Conservation (phyloP, 306 rosid genomes). For the Corylus heterophylla region DNA sequence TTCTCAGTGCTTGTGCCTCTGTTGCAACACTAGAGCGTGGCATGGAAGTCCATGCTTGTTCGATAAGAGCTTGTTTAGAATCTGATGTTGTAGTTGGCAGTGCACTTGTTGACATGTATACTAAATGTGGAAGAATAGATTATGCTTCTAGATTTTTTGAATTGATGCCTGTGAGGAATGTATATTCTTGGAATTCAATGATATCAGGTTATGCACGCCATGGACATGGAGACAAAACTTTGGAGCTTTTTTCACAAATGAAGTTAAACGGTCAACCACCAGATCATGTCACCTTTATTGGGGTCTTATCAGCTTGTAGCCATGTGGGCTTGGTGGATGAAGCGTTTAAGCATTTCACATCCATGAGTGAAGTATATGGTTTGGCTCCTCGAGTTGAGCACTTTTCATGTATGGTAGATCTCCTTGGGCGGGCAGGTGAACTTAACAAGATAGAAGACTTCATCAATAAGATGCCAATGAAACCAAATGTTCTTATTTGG, state of each 20-base stretch:
- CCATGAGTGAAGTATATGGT: slow-evolving; percentile 60
- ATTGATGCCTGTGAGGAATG: slow-evolving; percentile 69
- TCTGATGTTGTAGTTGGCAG: slow-evolving; percentile 84
- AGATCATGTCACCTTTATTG: slow-evolving; percentile 93
- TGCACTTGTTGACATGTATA: slow-evolving; percentile 87
- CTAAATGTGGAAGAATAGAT: slow-evolving; percentile 85
- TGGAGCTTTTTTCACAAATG: slow-evolving; percentile 68
- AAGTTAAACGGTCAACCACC: slow-evolving; percentile 62
- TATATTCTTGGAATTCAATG: slow-evolving; percentile 94
- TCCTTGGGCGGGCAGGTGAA: slow-evolving; percentile 81
- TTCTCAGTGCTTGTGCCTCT: slow-evolving; percentile 95
- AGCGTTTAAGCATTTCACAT: slow-evolving; percentile 69
- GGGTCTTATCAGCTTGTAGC: slow-evolving; percentile 88
- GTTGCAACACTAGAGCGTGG: slow-evolving; percentile 85
- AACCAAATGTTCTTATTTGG: slow-evolving; percentile 84
- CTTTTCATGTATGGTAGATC: slow-evolving; percentile 91
- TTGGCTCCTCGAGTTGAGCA: slow-evolving; percentile 78
- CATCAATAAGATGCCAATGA: slow-evolving; percentile 68
- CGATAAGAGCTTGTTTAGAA: slow-evolving; percentile 75
- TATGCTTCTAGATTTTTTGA: slow-evolving; percentile 89
- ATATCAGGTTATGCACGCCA: slow-evolving; percentile 89
- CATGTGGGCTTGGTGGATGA: slow-evolving; percentile 83
- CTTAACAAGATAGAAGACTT: slow-evolving; percentile 68
- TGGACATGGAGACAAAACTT: slow-evolving; percentile 74
- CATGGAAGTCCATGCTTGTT: slow-evolving; percentile 89